A percentile compares a stretch with the other conserved stretches of the same genome.
Conservation (phyloP, 306 rosid species). For the Alnus rubra region DNA sequence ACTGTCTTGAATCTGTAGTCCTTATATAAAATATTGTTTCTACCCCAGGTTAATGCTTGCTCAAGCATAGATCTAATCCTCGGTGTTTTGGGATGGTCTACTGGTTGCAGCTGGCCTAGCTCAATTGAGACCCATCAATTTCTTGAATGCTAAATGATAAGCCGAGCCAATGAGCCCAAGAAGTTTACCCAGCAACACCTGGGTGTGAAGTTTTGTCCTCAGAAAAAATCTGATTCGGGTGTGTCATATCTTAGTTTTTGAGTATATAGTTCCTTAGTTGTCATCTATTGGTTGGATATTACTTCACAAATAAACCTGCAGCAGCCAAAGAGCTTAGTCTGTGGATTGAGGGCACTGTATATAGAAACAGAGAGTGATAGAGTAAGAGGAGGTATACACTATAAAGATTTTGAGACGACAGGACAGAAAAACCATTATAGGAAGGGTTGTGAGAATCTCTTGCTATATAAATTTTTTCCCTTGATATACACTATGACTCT, state of each 20-base stretch:
- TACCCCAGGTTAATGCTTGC: conserved; percentile 66
- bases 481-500: conserved; percentile 5
- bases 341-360: conserved; percentile 66
- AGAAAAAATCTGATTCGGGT: conserved; percentile 26
- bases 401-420: conserved; percentile 59
- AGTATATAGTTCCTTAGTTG: conserved; percentile 32
- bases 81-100: conserved; percentile 96
- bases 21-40: conserved; percentile 28
- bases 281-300: conserved; percentile 52
- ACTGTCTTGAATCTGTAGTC: conserved; percentile 15
- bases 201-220: conserved; percentile 79
- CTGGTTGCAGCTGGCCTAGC: conserved; percentile 95
- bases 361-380: conserved; percentile 69
- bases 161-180: conserved; percentile 12
- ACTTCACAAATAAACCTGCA: conserved; percentile 51
- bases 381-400: conserved; percentile 43
- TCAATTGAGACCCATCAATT: conserved; percentile 47
- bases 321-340: conserved; percentile 49
- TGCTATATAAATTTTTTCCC: conserved; percentile 14
- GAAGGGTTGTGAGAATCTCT: conserved; percentile 29
- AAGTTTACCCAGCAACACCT: conserved; percentile 30
- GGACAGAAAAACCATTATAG: conserved; percentile 33
- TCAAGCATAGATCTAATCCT: conserved; percentile 61
- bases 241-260: conserved; percentile 34
- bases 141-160: conserved; percentile 55